Percentiles rank a stretch among this genome's conserved stretches.
phyloP scores from a whole-genome alignment of 1,139 yeast species.

The Meyerozyma guilliermondii region DNA sequence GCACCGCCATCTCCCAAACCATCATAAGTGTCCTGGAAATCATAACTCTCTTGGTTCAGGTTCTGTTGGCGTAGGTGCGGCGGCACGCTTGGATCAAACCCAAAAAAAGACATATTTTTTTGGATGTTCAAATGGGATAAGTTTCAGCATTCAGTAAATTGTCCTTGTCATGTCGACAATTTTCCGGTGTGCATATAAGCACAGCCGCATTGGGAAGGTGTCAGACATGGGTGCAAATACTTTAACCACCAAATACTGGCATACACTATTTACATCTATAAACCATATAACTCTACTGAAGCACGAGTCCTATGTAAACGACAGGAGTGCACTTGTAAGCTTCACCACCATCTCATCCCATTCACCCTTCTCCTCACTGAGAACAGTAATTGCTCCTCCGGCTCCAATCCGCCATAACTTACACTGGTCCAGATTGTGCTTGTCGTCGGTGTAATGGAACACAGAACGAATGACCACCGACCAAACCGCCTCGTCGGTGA shows the following conservation, averaged over 20 bases:
- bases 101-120: constrained; percentile 49
- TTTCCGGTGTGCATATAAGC: background rate
- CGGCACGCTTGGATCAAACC: constrained; percentile 47
- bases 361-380: constrained; percentile 76
- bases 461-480: constrained; percentile 88
- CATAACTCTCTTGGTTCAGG: constrained; percentile 36
- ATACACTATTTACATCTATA: background rate
- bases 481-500: constrained; percentile 90
- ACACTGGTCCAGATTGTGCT: constrained; percentile 21
- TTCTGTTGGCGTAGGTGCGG: constrained; percentile 16
- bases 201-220: background rate
- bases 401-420: constrained; percentile 86
- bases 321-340: constrained; percentile 70
- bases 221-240: background rate
- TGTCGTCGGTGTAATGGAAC: constrained; percentile 56
- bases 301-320: too few species aligned
- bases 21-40: constrained; percentile 81
- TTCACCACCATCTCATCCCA: constrained; percentile 91
- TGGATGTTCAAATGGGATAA: background rate
- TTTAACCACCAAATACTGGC: too few species aligned
- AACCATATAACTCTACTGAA: too few species aligned
- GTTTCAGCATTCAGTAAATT: background rate
- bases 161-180: constrained; percentile 1
- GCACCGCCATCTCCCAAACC: constrained; percentile 68
- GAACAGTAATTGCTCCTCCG: constrained; percentile 95